Evolutionary conservation across 768 basidiomycete species (phyloP).

Genomic region (Auricularia heimuer): DNA sequence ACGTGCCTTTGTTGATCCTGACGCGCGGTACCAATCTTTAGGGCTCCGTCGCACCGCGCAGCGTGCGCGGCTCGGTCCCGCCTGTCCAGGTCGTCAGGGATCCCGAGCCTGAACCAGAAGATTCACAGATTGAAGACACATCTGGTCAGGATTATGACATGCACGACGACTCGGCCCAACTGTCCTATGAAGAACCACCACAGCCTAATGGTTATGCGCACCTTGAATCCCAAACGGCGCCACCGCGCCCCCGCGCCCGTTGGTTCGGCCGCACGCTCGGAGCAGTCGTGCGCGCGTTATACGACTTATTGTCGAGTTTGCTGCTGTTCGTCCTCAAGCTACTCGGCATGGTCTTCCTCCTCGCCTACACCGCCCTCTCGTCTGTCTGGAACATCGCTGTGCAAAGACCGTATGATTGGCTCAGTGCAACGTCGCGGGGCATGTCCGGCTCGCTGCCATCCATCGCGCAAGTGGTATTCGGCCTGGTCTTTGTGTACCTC

Average conservation of each 20-base stretch:
- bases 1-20: not conserved
- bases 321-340: not conserved
- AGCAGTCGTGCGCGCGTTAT: not conserved
- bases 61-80: conserved; percentile 2
- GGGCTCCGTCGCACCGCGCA: conserved; percentile 2
- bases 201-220: not conserved
- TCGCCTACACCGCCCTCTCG: conserved; percentile 3
- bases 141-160: not conserved
- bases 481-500: conserved; percentile 8
- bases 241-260: not conserved
- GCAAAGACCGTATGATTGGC: conserved; percentile 1
- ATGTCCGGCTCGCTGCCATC: conserved; percentile 19
- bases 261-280: not conserved
- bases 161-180: not conserved
- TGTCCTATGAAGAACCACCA: not conserved
- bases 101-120: not conserved
- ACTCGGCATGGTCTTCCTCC: not conserved
- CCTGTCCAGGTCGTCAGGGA: not conserved
- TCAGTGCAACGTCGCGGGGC: not conserved
- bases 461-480: conserved; percentile 13
- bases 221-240: not conserved
- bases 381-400: conserved; percentile 8
- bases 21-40: not conserved
- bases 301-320: conserved; percentile 1
- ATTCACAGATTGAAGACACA: not conserved